Base-by-base conservation (phyloP, 208 protist genomes). In the Wallacemonas sp. region DNA sequence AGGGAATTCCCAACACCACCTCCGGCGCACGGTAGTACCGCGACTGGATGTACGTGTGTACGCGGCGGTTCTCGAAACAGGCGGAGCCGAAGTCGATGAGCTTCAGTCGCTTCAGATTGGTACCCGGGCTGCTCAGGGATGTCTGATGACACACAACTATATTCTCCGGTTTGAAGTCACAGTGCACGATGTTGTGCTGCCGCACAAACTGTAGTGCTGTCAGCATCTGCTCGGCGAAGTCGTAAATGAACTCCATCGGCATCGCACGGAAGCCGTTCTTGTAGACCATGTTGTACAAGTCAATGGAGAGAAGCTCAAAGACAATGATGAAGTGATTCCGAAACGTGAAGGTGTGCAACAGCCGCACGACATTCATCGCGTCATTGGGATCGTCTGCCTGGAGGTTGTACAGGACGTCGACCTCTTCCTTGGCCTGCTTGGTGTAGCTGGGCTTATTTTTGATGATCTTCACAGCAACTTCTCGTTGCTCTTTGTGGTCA, bases 31-130 rank as follows among this genome's bases (percentile, higher is more conserved):
- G 91, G 79, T 98, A 97, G 65, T 95, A 97, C 12, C 93, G 78
- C 0, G 92, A 95, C 63, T 93, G 88, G 48, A 97, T 91, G 71
- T 99, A 99, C 27, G 97, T 97, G 71, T 97, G 98, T 8, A 95
- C 63, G 26, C 81, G 66, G 37, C 95, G 74, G 63, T 96, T 75
- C 41, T 95, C 89, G 74, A 93, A 97, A 82, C 97, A 99, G 12
- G 89, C 88, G 44, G 90, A 97, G 33, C 98, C 98, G 72, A 99
- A 98, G 82, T 99, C 98, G 68, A 99, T 99, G 22, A 99, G 81
- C 73, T 98, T 99, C 71, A 99, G 83, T 24, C 70, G 72, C 33
- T 68, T 66, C 34, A 85, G 76, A 68, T 78, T 76, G 0, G 37
- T 30, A 12, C 38, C 58, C 10, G 44, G 46, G 27, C 42, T 68